Evolutionary conservation across 2,329 filamentous ascomycete genomes (phyloP), one percentile per base, ranked within the genome.

Genomic region (Scleromitrula shiraiana): DNA sequence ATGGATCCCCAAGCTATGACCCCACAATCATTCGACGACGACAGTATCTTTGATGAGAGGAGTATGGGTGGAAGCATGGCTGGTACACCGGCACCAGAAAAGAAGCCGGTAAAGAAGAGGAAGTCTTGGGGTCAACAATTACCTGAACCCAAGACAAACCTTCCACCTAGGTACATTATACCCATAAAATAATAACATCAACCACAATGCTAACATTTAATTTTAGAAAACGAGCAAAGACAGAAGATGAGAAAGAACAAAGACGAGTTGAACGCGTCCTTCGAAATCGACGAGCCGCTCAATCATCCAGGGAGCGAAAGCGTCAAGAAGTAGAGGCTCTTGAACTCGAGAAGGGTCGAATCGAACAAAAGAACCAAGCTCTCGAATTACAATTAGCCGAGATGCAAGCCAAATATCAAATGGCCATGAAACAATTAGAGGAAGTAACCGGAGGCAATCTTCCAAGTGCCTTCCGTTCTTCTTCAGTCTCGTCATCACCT

Each of bases 91-190:
- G 56, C 59, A 20, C 58, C 62, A 15, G 77, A 83, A 39, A 88
- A 86, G 75, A 93, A 88, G 72, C 75, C 78, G 1, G 71, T 76
- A 29, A 96, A 96, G 80, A 96, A 96, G 80, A 78, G 93, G 62
- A 98, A 97, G 72, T 97, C 93, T 41, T 98, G 93, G 93, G 93
- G 93, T 41, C 93, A 98, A 69, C 88, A 95, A 66, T 81, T 97
- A 33, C 93, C 93, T 15, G 88, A 94, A 64, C 93, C 93, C 36
- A 97, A 96, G 77, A 97, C 93, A 26, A 94, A 91, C 64, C 80
- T 97, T 7, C 91, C 91, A 52, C 91, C 91, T 32, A 83, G 90
- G 84, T 87, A 79, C n/a, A 63, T 72, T 53, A 32, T 23, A 17
- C 32, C 48, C 33, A 33, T 20, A 6, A 32, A 19, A 2, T 41